Percentiles rank a stretch among this genome's conserved stretches.
Conservation (phyloP, 1,284 basidiomycete species). For the Trametes hirsuta region DNA sequence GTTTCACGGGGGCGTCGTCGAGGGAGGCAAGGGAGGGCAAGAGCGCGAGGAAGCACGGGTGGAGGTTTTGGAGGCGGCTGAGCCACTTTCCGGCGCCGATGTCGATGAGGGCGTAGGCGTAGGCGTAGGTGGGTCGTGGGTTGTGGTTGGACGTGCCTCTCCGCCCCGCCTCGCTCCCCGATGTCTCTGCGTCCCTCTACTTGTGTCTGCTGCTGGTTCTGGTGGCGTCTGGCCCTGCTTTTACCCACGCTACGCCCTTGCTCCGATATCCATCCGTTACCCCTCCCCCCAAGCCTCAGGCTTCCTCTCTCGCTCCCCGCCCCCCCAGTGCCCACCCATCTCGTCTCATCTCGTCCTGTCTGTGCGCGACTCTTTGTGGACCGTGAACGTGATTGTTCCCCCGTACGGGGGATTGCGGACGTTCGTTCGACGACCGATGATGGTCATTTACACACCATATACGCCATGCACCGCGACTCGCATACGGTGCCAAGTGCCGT, state of each 20-base stretch:
- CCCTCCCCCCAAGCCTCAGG: too few relatives aligned
- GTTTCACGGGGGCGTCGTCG: not conserved
- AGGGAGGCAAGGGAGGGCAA: too few relatives aligned
- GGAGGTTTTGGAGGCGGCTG: slow-evolving; percentile 31
- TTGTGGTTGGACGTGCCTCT: not conserved
- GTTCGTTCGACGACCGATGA: not conserved
- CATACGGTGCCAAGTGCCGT: not conserved
- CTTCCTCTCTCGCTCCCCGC: too few relatives aligned
- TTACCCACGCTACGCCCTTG: too few relatives aligned
- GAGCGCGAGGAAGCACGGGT: slow-evolving; percentile 18
- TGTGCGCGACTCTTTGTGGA: not conserved
- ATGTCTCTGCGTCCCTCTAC: too few relatives aligned
- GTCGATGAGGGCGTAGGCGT: slow-evolving; percentile 10
- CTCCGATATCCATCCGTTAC: too few relatives aligned
- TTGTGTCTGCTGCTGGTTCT: too few relatives aligned
- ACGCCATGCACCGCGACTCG: not conserved
- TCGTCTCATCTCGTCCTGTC: too few relatives aligned
- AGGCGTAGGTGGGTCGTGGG: not conserved
- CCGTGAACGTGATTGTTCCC: not conserved
- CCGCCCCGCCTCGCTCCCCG: not conserved
- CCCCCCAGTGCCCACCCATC: too few relatives aligned
- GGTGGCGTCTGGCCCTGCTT: too few relatives aligned
- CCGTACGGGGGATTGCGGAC: not conserved
- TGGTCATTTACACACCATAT: too few relatives aligned
- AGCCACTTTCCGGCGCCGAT: slow-evolving; percentile 11